Evolutionary conservation across 305 asterid genomes (phyloP).

Genomic region (Coffea humblotiana): DNA sequence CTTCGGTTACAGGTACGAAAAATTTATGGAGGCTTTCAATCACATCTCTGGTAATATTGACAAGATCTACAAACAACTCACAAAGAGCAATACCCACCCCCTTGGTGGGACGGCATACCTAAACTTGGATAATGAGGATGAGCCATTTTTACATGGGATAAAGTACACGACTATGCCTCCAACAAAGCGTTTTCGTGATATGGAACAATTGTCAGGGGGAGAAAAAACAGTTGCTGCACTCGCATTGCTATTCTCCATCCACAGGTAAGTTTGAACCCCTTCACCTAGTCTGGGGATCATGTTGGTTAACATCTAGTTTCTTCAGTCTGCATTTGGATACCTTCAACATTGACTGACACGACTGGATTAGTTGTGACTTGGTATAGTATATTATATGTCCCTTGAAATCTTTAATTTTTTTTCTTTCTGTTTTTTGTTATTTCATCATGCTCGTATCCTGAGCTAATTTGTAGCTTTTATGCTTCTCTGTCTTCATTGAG

Average conservation of each 20-base stretch:
- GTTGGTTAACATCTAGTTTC: neutral
- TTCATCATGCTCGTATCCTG: neutral
- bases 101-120: conserved; percentile 55
- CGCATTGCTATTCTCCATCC: conserved; percentile 91
- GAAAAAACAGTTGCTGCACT: conserved; percentile 99
- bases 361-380: too few relatives aligned
- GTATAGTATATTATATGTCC: too few relatives aligned
- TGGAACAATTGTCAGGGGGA: conserved; percentile 96
- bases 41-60: conserved; percentile 67
- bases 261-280: conserved; percentile 54
- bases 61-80: conserved; percentile 49
- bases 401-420: neutral
- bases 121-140: conserved; percentile 61
- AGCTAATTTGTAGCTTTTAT: neutral
- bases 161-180: conserved; percentile 99
- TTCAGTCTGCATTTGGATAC: neutral
- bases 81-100: conserved; percentile 44
- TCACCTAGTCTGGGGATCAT: neutral
- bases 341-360: too few relatives aligned
- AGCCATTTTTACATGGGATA: conserved; percentile 92
- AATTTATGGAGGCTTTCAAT: conserved; percentile 80
- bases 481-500: neutral
- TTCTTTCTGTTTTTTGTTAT: neutral
- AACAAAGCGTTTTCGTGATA: conserved; percentile 94
- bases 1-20: conserved; percentile 56